These are phyloP conservation scores for Marasmius tenuissimus DNA, from an alignment of 1,284 basidiomycete species.

Conservation along the genomic window DNA sequence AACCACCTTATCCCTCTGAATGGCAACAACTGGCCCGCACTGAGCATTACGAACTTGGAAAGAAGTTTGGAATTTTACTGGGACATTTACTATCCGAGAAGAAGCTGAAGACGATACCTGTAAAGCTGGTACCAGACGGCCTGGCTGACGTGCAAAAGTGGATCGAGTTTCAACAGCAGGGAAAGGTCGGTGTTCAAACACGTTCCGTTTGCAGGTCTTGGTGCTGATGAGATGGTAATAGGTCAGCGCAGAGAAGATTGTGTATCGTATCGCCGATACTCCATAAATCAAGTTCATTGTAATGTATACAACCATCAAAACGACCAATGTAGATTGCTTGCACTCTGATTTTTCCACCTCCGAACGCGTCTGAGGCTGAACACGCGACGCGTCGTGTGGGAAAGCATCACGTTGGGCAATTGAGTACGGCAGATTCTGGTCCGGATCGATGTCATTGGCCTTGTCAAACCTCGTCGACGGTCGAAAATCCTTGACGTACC, in stretches of 20 bases:
- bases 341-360: too few relatives aligned
- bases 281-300: background rate
- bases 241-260: conserved; percentile 15
- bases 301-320: too few relatives aligned
- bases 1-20: background rate
- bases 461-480: too few relatives aligned
- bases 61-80: conserved; percentile 12
- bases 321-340: too few relatives aligned
- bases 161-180: conserved; percentile 19
- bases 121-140: conserved; percentile 20
- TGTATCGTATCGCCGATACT: conserved; percentile 10
- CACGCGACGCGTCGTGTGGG: too few relatives aligned
- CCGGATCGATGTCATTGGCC: too few relatives aligned
- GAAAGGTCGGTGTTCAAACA: conserved; percentile 13
- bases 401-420: too few relatives aligned
- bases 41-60: conserved; percentile 19
- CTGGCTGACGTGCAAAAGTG: conserved; percentile 17
- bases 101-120: conserved; percentile 16
- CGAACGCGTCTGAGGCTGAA: too few relatives aligned
- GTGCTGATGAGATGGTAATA: background rate
- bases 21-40: conserved; percentile 7
- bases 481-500: too few relatives aligned
- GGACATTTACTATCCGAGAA: conserved; percentile 12
- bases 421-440: too few relatives aligned
- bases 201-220: background rate